These are phyloP conservation scores for Aeschynomene evenia DNA, from an alignment of 306 rosid genomes.

Conservation along the genomic window DNA sequence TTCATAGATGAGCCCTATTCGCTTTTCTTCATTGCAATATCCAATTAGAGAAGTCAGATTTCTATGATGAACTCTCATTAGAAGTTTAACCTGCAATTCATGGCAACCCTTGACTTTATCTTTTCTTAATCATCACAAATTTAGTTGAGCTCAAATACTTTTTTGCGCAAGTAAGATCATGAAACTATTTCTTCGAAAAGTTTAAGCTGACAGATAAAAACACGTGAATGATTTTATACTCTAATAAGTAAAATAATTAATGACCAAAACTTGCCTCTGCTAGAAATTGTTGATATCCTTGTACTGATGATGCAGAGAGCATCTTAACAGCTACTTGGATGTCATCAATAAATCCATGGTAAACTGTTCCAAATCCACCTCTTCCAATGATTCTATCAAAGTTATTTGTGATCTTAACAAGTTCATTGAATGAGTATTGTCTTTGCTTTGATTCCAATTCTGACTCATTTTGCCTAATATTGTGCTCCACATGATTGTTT, in stretches of 20 bases:
- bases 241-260: no score
- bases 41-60: slow-evolving; percentile 38
- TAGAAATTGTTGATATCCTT: slow-evolving; percentile 42
- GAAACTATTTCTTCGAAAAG: no score
- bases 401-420: slow-evolving; percentile 45
- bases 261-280: slow-evolving; percentile 46
- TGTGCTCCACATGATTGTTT: neutral
- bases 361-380: slow-evolving; percentile 50
- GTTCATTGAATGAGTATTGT: slow-evolving; percentile 42
- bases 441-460: slow-evolving; percentile 26
- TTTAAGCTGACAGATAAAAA: no score
- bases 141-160: neutral
- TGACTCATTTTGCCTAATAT: slow-evolving; percentile 8
- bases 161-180: no score
- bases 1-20: slow-evolving; percentile 28
- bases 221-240: no score
- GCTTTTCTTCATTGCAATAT: slow-evolving; percentile 17
- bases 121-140: neutral
- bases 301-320: slow-evolving; percentile 40
- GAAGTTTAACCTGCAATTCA: slow-evolving; percentile 29
- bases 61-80: slow-evolving; percentile 43
- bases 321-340: slow-evolving; percentile 50
- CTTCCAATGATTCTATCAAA: slow-evolving; percentile 36
- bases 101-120: slow-evolving; percentile 27
- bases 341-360: slow-evolving; percentile 34